Percentiles rank a stretch among this genome's conserved stretches.
Conservation (phyloP, 75 land plant species). For the Cryptomeria japonica region DNA sequence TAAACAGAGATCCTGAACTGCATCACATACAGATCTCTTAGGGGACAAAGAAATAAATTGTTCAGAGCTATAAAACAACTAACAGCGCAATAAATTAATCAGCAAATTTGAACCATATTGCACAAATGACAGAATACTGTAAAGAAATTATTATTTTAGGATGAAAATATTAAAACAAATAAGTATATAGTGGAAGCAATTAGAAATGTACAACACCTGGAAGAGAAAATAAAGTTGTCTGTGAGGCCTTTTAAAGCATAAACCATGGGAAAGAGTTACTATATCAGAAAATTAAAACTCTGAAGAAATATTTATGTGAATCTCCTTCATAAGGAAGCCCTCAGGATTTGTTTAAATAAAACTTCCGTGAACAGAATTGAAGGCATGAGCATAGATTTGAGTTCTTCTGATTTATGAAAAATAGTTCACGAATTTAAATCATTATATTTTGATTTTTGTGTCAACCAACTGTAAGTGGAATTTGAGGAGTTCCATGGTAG, state of each 20-base stretch:
- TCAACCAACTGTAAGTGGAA: not conserved
- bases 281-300: not conserved
- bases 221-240: not conserved
- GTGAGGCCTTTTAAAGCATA: not conserved
- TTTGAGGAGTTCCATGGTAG: not conserved
- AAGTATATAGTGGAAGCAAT: not conserved
- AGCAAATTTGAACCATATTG: not conserved
- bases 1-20: not conserved
- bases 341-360: not conserved
- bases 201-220: not conserved
- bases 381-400: not conserved
- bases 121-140: not conserved
- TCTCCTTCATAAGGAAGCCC: not conserved
- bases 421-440: not conserved
- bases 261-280: not conserved
- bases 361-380: not conserved
- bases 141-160: not conserved
- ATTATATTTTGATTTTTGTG: not conserved
- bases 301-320: not conserved
- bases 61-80: not conserved
- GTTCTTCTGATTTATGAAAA: too few relatives aligned
- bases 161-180: not conserved
- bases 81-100: not conserved
- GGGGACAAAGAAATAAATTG: too few relatives aligned
- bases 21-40: not conserved